Percentiles rank a stretch among this genome's conserved stretches.
phyloP scores from a whole-genome alignment of 208 protist species.

The Acanthamoeba triangularis region DNA sequence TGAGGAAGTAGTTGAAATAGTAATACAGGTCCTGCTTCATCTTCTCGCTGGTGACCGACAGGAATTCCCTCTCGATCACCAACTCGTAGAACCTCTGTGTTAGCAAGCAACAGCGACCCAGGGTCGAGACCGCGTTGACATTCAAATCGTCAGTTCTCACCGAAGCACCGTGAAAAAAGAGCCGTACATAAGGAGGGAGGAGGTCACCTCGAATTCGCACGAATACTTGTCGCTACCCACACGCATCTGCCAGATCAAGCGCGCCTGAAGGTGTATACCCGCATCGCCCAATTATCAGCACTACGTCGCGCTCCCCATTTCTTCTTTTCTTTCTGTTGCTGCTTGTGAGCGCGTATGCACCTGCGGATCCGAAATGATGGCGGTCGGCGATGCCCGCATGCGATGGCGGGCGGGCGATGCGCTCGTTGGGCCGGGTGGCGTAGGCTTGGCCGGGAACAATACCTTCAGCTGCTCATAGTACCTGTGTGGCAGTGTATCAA shows the following conservation, averaged over 20 bases:
- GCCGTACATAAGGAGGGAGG: neutral
- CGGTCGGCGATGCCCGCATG: neutral
- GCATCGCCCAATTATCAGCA: neutral
- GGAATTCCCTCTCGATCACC: slow-evolving; percentile 33
- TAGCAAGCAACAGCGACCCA: too few relatives aligned
- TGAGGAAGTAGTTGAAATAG: slow-evolving; percentile 69
- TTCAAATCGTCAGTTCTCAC: too few relatives aligned
- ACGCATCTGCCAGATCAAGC: slow-evolving; percentile 28
- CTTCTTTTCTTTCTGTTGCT: too few relatives aligned
- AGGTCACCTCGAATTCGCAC: slow-evolving; percentile 27
- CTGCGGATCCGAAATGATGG: slow-evolving; percentile 33
- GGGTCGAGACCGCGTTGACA: too few relatives aligned
- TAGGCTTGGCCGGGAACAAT: slow-evolving; percentile 1
- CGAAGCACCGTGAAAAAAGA: too few relatives aligned
- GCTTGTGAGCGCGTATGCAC: neutral
- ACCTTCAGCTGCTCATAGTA: slow-evolving; percentile 68
- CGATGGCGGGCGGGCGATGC: neutral
- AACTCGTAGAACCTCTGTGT: slow-evolving; percentile 14
- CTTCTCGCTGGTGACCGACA: neutral
- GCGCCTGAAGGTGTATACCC: slow-evolving; percentile 1
- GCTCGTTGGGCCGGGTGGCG: neutral
- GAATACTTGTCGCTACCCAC: slow-evolving; percentile 42
- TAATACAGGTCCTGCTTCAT: slow-evolving; percentile 48
- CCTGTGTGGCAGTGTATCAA: neutral
- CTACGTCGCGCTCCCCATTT: too few relatives aligned